Evolutionary conservation across 805 yeast species (phyloP).

Genomic region (Candida maesae): DNA sequence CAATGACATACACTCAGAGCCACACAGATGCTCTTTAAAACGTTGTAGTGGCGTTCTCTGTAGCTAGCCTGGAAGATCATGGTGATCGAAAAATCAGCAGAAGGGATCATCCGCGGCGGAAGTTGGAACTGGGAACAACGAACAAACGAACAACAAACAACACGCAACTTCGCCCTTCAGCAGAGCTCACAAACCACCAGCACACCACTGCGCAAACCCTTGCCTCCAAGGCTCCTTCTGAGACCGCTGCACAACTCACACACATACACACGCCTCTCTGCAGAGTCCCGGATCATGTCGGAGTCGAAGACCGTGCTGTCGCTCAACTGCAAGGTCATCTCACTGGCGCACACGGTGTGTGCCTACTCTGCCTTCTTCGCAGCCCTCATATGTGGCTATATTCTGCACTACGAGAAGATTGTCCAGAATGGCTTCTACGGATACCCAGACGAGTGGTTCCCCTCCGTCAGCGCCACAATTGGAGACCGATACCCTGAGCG

Average conservation of each 20-base stretch:
- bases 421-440: conserved; percentile 83
- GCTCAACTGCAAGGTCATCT: conserved; percentile 63
- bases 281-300: conserved; percentile 2
- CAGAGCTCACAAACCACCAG: too few species aligned
- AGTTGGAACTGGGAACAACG: too few species aligned
- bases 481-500: conserved; percentile 97
- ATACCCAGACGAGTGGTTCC: conserved; percentile 98
- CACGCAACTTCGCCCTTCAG: too few species aligned
- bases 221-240: too few species aligned
- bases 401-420: conserved; percentile 81
- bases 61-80: too few species aligned
- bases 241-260: background rate
- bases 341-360: conserved; percentile 67
- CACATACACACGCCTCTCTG: background rate
- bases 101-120: too few species aligned
- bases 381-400: conserved; percentile 71
- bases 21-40: too few species aligned
- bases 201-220: too few species aligned
- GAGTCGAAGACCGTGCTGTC: conserved; percentile 24
- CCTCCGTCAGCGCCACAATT: conserved; percentile 93
- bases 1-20: too few species aligned
- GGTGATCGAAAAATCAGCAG: too few species aligned
- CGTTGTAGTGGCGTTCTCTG: too few species aligned
- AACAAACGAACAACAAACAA: too few species aligned
- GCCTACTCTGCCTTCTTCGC: conserved; percentile 72